phyloP scores from a whole-genome alignment of 2,329 filamentous ascomycete species.

The Fusarium verticillioides region DNA sequence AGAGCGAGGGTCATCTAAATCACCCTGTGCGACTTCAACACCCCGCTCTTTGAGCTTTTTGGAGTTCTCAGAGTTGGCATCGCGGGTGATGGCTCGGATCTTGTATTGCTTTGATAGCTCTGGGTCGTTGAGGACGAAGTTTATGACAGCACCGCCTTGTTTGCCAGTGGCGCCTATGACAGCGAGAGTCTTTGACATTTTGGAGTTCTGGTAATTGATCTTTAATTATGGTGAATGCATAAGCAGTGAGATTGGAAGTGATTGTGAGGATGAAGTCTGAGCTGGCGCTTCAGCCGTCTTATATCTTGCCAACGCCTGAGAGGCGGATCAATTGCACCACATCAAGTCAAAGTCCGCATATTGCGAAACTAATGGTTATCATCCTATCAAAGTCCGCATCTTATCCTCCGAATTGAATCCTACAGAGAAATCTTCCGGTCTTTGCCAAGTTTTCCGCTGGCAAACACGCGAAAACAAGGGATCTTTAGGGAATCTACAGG shows the following conservation, averaged over 20 bases:
- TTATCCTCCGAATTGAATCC: not conserved
- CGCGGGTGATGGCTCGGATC: constrained; percentile 63
- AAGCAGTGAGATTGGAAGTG: not conserved
- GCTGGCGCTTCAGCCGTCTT: not conserved
- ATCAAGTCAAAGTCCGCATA: not conserved
- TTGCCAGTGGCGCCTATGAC: constrained; percentile 65
- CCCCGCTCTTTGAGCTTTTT: constrained; percentile 44
- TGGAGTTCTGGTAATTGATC: not conserved
- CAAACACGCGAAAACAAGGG: not conserved
- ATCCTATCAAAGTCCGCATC: not conserved
- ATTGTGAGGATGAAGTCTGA: not conserved
- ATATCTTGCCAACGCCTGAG: not conserved
- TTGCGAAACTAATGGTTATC: too few species aligned
- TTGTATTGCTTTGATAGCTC: constrained; percentile 57
- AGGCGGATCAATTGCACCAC: not conserved
- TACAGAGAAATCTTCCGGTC: not conserved
- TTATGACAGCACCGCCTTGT: constrained; percentile 61
- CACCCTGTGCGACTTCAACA: constrained; percentile 53
- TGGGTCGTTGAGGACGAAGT: constrained; percentile 56
- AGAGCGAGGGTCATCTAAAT: constrained; percentile 53
- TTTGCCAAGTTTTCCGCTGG: not conserved
- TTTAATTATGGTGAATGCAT: not conserved
- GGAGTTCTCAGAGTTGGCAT: constrained; percentile 50
- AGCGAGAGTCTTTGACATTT: constrained; percentile 52
- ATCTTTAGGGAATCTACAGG: not conserved